Evolutionary conservation across 139 green algal species (phyloP), one percentile per base, ranked within the genome.

Genomic region (Auxenochlorella protothecoides): DNA sequence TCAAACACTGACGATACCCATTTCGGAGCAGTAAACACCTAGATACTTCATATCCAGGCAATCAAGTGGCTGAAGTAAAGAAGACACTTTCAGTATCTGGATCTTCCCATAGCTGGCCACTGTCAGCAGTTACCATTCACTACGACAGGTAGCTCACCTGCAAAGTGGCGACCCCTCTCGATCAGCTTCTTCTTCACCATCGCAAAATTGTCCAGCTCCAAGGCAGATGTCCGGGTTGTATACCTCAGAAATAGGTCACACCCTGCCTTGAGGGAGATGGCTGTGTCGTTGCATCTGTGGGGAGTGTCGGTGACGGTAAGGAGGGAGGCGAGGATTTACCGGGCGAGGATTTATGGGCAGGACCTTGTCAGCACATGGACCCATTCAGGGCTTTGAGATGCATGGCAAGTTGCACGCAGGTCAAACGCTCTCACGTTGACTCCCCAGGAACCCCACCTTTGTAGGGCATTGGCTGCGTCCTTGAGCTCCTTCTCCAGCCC

Each of bases 211-310:
- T 92, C 84, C 5, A 77, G 62, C 63, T 97, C 92, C 54, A 97
- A 79, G 0, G 82, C 86, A 2, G 83, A 88, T 3, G 92, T 96
- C 62, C 92, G 86, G 2, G 91, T 96, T 4, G 90, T 92, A 81
- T 94, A 97, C 6, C 92, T 81, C 74, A 97, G 76, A 79, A 98
- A 98, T 14, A 98, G 85, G 75, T 98, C 90, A 72, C 93, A 97
- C 3, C 85, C 92, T 5, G 93, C 92, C 52, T 90, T 88, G 15
- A 98, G 78, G 9, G 85, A 92, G 67, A 97, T 96, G 62, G 88
- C 84, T 4, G 90, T 93, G 15, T 89, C 88, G 80, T 96, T 92
- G 76, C 88, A 90, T n/a, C 81, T 87, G 76, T 61, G 68, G 54
- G 27, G 27, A 44, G 1, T 44, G 27, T 44, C 27, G 27, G 27